Evolutionary conservation across 2,329 filamentous ascomycete genomes (phyloP).

Genomic region (Cercospora sojina): DNA sequence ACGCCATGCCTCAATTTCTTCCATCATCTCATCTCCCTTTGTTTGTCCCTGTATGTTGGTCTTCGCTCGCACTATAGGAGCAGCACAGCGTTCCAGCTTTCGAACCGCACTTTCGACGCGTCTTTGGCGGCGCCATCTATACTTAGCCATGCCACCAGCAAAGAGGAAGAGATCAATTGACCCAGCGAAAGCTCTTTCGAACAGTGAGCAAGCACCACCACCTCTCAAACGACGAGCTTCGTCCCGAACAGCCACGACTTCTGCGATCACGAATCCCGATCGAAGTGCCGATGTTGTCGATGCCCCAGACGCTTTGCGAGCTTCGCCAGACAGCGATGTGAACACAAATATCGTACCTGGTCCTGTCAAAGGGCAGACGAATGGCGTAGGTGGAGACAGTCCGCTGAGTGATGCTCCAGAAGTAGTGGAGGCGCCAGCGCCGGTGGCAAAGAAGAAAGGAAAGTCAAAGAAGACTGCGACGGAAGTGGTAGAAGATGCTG

Average conservation of each 20-base stretch:
- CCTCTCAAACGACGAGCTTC: conserved; percentile 22
- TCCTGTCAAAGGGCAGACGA: conserved; percentile 27
- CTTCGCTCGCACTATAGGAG: not conserved
- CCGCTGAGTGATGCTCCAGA: conserved; percentile 40
- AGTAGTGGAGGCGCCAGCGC: conserved; percentile 31
- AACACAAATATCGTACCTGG: conserved; percentile 35
- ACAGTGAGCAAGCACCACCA: conserved; percentile 4
- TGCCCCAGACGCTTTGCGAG: conserved; percentile 43
- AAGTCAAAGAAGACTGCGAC: conserved; percentile 17
- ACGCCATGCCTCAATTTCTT: not conserved
- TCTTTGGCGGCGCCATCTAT: not conserved
- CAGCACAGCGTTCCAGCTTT: not conserved
- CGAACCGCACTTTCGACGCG: not conserved
- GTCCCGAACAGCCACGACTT: conserved; percentile 17
- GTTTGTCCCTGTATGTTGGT: not conserved
- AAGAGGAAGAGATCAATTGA: conserved; percentile 31
- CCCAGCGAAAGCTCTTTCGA: conserved; percentile 3
- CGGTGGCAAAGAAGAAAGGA: conserved; percentile 18
- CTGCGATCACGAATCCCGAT: conserved; percentile 31
- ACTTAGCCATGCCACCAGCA: conserved; percentile 25
- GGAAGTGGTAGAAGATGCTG: conserved; percentile 13
- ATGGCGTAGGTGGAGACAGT: conserved; percentile 30
- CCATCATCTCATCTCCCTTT: not conserved
- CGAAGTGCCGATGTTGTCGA: conserved; percentile 45
- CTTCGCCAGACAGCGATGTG: conserved; percentile 46